Base-by-base conservation (phyloP, 768 basidiomycete species). In the Rhizopogon vinicolor region DNA sequence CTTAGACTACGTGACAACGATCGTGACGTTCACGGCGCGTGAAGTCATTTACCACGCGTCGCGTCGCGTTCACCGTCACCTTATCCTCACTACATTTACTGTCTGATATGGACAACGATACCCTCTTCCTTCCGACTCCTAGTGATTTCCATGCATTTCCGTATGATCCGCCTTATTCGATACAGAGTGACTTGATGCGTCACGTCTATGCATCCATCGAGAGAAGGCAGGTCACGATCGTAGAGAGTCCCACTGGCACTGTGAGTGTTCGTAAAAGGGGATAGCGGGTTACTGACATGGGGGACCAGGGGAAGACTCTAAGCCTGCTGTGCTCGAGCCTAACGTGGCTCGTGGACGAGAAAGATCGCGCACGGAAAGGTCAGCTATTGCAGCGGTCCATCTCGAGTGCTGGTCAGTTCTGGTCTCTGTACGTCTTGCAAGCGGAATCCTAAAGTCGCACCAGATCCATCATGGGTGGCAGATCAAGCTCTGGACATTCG, bases 201-300 rank as follows among this genome's bases (percentile, higher is more conserved):
- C 91, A 93, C 59, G 74, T 98, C 1, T 98, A 94, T 68, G 63
- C 78, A 6, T 78, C 87, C 0, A 88, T 97, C 44, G 92, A 95
- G 67, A 60, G 73, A n/a, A 74, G 74, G 44, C 84, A 84, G 60
- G 81, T 97, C 16, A 82, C 92, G 1, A 87, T 98, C 48, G 79
- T 95, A 31, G 92, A 94, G 69, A 91, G 88, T 60, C 93, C 93
- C 0, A 94, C 93, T 0, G 93, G 92, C 62, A 94, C 92, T 25
- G 92, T 91, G 55, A 68, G 81, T 63, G 42, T 28, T 13, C 54
- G 29, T 4, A 41, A 22, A 39, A n/a, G 12, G 8, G 16, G 37
- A 16, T 19, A 13, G 25, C 33, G 25, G 1, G 10, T 54, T 12
- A 49, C 14, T 18, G 28, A 55, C 46, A 58, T 53, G 5, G 31